Evolutionary conservation across 768 basidiomycete genomes (phyloP).

Genomic region (Leucocoprinus leucothites): DNA sequence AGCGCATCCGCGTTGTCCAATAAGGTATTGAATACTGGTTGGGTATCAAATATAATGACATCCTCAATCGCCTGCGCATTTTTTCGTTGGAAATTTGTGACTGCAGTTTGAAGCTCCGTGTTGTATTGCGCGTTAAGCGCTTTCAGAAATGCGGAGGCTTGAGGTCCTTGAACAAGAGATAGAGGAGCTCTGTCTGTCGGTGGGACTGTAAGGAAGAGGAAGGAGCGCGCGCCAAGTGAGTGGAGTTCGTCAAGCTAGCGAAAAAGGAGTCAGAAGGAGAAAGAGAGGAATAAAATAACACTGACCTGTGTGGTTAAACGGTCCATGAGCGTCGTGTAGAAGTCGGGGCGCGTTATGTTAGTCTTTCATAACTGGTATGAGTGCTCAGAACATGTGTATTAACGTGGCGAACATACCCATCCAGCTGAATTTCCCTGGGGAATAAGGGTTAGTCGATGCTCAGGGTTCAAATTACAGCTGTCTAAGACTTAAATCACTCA

Average conservation of each 20-base stretch:
- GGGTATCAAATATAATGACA: conserved; percentile 51
- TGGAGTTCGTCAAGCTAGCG: conserved; percentile 46
- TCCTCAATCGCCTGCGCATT: conserved; percentile 41
- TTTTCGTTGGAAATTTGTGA: conserved; percentile 33
- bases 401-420: conserved; percentile 32
- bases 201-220: conserved; percentile 62
- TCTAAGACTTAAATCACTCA: too few species aligned
- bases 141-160: conserved; percentile 31
- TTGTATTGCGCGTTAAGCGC: conserved; percentile 48
- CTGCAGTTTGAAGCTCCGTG: conserved; percentile 35
- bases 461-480: too few species aligned
- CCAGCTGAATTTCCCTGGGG: conserved; percentile 44
- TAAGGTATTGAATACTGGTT: conserved; percentile 55
- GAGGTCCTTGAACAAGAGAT: conserved; percentile 34
- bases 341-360: conserved; percentile 33
- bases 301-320: conserved; percentile 30
- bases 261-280: neutral
- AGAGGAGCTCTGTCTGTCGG: conserved; percentile 56
- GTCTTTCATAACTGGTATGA: conserved; percentile 20
- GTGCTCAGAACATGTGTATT: neutral
- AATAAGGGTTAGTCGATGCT: conserved; percentile 6
- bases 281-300: conserved; percentile 8
- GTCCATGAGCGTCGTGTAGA: conserved; percentile 32
- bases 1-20: conserved; percentile 49
- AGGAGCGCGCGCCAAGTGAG: conserved; percentile 50